Base-by-base conservation (phyloP, 2,329 filamentous ascomycete species). In the Fusarium heterosporum region DNA sequence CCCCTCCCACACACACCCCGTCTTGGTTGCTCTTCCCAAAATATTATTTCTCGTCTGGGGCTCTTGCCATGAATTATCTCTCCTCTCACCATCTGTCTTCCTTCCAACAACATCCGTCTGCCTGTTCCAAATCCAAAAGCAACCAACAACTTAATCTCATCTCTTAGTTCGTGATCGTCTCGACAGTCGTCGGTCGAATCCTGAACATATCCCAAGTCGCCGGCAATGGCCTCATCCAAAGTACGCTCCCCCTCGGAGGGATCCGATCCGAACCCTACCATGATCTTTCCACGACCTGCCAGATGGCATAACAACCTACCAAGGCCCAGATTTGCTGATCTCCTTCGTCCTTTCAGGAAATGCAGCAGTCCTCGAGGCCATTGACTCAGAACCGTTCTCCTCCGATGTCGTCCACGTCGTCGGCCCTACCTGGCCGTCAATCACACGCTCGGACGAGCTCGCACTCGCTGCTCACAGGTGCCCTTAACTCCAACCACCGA, bases 401-500 rank as follows among this genome's bases (percentile, higher is more conserved):
- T 57, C 85, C 87, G 49, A 81, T 88, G 73, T 83, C 88, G 74
- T 84, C 84, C 74, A 83, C 83, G 73, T 83, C 84, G 69, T 88
- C 89, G 66, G 85, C 83, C 72, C 84, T 90, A 49, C 82, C 81
- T 51, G 78, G 76, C 70, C 89, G 89, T 70, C 85, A 88, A 75
- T 81, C 86, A 68, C 88, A 91, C 80, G 87, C 88, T 66, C 90
- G 93, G 75, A 89, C 88, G 72, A 92, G 93, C 82, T 92, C 92
- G 48, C 91, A 96, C 79, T 95, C 93, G 59, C 84, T 93, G 72
- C 90, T 94, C 55, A 86, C 91, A 61, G 88, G 89, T 71, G 88
- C 91, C 59, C 87, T 94, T 75, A 95, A 94, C 82, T 82, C 89
- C 72, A 90, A 88, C 78, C 92, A 97, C 79, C 92, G 96, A 72